Base-by-base conservation (phyloP, 2,329 filamentous ascomycete species). In the Cladosporium colombiae region DNA sequence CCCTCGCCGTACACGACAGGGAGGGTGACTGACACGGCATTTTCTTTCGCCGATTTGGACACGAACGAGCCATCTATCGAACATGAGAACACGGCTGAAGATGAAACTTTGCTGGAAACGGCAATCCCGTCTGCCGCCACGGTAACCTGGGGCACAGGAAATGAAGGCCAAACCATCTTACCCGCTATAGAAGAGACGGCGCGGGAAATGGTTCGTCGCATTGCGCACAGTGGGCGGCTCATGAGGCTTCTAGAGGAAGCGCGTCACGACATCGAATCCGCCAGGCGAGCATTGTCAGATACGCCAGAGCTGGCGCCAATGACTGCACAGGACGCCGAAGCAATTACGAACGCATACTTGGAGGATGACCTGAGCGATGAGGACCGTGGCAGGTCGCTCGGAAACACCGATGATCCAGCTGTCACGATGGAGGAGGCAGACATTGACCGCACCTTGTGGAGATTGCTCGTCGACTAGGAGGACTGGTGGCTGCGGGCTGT, bases 371-470 rank as follows among this genome's bases (percentile, higher is more conserved):
- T 23, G 56, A 59, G 14, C 21, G 37, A 59, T 10, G 23, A 31
- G 8, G 56, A 23, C 27, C 21, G 23, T 25, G 33, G 21, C 55
- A 33, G 5, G 31, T 10, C 10, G 3, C 4, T 29, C 5, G 33
- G 56, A 37, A 13, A 11, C 16, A n/a, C 5, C 35, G 27, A 58
- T 14, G 3, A 35, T 25, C 23, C 31, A 25, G 37, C 25, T 25
- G 37, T 64, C 16, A 52, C 62, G n/a, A 14, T 13, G 35, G 62
- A 56, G 13, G 52, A 62, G 29, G 46, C 25, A 6, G 44, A 62
- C 29, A 62, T 62, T 11, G 59, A 62, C 14, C 46, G 29, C 33
- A n/a, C 40, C 1, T 27, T 62, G n/a, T 62, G 59, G 59, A 62
- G 59, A n/a, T 23, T 62, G 46, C 31, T 18, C 11, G n/a, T 62